Percentiles rank a stretch among this genome's conserved stretches.
These are phyloP conservation scores for Meripilus lineatus DNA, from an alignment of 1,284 basidiomycete genomes.

Conservation along the genomic window DNA sequence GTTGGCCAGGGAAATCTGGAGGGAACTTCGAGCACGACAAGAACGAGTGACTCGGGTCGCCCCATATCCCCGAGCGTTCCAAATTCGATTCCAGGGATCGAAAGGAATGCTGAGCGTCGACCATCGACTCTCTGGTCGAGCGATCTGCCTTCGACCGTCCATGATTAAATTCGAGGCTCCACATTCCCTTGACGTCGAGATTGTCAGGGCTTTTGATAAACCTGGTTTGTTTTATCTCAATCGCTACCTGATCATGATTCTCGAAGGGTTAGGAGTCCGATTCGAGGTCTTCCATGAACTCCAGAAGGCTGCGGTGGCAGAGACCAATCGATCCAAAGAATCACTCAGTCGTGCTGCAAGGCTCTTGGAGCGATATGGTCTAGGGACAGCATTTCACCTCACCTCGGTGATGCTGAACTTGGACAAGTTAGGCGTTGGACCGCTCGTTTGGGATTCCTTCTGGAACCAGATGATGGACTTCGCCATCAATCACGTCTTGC, in stretches of 20 bases:
- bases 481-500: conserved; percentile 17
- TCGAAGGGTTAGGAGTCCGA: conserved; percentile 14
- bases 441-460: conserved; percentile 48
- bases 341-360: conserved; percentile 37
- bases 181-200: conserved; percentile 54
- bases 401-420: conserved; percentile 30
- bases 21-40: conserved; percentile 32
- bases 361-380: conserved; percentile 36
- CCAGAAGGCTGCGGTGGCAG: conserved; percentile 44
- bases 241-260: conserved; percentile 25
- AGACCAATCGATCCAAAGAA: conserved; percentile 34
- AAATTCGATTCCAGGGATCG: conserved; percentile 70
- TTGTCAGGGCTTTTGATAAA: conserved; percentile 51
- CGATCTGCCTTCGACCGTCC: conserved; percentile 56
- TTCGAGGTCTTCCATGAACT: conserved; percentile 44
- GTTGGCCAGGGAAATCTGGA: conserved; percentile 53
- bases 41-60: neutral
- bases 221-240: conserved; percentile 58
- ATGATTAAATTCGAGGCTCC: conserved; percentile 66
- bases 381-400: conserved; percentile 33
- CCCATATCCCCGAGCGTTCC: conserved; percentile 27
- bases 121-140: conserved; percentile 40
- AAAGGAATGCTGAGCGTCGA: conserved; percentile 71
- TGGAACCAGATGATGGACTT: conserved; percentile 39
- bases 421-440: conserved; percentile 24